A percentile compares a stretch with the other conserved stretches of the same genome.
phyloP scores from a whole-genome alignment of 805 yeast species.

The Candida tammaniensis region DNA sequence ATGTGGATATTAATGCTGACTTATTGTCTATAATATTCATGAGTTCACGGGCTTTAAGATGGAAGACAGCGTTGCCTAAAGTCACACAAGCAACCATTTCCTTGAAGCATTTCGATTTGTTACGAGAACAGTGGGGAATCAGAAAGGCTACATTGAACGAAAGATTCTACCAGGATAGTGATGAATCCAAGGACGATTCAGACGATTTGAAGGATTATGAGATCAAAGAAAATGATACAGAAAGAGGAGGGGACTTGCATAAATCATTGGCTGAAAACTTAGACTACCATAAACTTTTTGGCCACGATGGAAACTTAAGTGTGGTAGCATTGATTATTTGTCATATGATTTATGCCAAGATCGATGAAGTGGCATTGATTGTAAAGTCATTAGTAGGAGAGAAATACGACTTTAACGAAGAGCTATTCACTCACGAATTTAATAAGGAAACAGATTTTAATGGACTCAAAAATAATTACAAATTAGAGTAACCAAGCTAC shows the following conservation, averaged over 20 bases:
- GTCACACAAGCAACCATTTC: slow-evolving; percentile 30
- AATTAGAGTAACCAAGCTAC: background rate
- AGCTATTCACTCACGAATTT: slow-evolving; percentile 4
- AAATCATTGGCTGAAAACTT: slow-evolving; percentile 18
- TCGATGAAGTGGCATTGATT: slow-evolving; percentile 28
- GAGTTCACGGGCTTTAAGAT: slow-evolving; percentile 26
- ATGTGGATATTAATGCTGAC: slow-evolving; percentile 24
- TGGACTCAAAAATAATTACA: slow-evolving; percentile 2
- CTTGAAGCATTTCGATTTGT: slow-evolving; percentile 25
- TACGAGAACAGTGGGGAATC: slow-evolving; percentile 29
- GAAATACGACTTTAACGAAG: slow-evolving; percentile 23
- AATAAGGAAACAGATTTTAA: background rate
- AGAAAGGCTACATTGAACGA: slow-evolving; percentile 21
- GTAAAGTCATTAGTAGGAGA: slow-evolving; percentile 35
- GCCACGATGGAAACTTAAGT: slow-evolving; percentile 29
- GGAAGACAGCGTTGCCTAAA: slow-evolving; percentile 26
- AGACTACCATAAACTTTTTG: slow-evolving; percentile 24
- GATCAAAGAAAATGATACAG: background rate
- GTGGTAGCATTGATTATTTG: slow-evolving; percentile 25
- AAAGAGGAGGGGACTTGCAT: slow-evolving; percentile 6
- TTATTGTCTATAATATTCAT: slow-evolving; percentile 27
- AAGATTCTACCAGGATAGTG: slow-evolving; percentile 17
- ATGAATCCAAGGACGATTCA: background rate
- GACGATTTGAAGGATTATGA: background rate
- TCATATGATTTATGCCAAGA: slow-evolving; percentile 27